Conservation (phyloP, 768 basidiomycete species). For the Kwoniella sp. region DNA sequence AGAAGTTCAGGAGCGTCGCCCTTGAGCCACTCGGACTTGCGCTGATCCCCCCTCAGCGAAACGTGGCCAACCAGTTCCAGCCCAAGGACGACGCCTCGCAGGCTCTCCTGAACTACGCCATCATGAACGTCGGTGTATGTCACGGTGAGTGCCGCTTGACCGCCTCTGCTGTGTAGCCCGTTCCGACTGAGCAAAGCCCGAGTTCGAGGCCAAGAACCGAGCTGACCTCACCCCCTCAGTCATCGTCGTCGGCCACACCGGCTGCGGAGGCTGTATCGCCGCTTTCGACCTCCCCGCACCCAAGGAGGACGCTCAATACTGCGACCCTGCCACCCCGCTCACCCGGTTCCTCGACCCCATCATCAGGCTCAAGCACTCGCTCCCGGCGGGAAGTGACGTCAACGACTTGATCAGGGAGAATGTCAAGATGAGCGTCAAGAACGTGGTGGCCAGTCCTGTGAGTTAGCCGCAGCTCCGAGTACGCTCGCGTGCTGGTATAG, state of each 20-base stretch:
- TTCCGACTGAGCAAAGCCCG: too few species aligned
- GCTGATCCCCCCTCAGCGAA: conserved; percentile 58
- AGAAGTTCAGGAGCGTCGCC: too few species aligned
- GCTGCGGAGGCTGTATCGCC: conserved; percentile 68
- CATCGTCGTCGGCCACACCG: conserved; percentile 73
- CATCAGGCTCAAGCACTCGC: conserved; percentile 54
- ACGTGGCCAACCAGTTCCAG: conserved; percentile 85
- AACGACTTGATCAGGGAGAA: conserved; percentile 46
- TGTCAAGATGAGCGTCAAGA: conserved; percentile 44
- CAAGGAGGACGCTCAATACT: conserved; percentile 11
- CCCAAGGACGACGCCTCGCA: conserved; percentile 66
- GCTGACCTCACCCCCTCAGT: conserved; percentile 53
- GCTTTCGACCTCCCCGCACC: conserved; percentile 35
- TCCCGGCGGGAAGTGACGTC: conserved; percentile 34
- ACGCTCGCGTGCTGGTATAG: too few species aligned
- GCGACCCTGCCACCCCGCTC: conserved; percentile 54
- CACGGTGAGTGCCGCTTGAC: conserved; percentile 60
- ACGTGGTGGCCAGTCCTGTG: conserved; percentile 46
- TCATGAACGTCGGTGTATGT: conserved; percentile 65
- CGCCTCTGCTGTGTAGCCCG: neutral
- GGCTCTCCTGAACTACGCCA: conserved; percentile 70
- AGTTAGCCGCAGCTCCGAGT: too few species aligned
- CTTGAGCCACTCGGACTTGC: neutral
- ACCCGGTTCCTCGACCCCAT: conserved; percentile 70
- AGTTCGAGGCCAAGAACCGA: too few species aligned